These are phyloP conservation scores for Thelephora terrestris DNA, from an alignment of 1,284 basidiomycete species.

Conservation along the genomic window DNA sequence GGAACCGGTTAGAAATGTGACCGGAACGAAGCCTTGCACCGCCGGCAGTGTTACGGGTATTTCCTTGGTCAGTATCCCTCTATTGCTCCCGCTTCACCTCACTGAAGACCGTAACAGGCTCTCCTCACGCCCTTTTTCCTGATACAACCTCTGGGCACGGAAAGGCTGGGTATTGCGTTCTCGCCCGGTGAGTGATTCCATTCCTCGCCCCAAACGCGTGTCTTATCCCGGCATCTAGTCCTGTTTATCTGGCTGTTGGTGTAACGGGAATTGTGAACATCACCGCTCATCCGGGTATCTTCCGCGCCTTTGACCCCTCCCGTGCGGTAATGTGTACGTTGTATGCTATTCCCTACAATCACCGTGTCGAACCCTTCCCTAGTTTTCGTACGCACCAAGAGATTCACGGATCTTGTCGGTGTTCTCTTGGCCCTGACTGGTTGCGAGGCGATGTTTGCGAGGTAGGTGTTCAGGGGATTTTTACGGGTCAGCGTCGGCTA, in stretches of 20 bases:
- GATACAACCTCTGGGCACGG: conserved; percentile 48
- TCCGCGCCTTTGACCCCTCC: conserved; percentile 58
- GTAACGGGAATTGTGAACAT: conserved; percentile 52
- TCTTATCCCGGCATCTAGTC: conserved; percentile 24
- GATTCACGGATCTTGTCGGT: conserved; percentile 52
- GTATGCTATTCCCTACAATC: not conserved
- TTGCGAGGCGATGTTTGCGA: conserved; percentile 60
- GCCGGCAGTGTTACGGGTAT: too few species aligned
- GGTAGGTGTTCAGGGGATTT: conserved; percentile 25
- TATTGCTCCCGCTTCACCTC: too few species aligned
- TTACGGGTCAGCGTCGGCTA: too few species aligned
- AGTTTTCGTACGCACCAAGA: conserved; percentile 55
- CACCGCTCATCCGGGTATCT: conserved; percentile 44
- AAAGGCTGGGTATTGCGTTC: conserved; percentile 37
- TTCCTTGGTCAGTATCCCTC: too few species aligned
- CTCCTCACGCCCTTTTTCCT: conserved; percentile 51
- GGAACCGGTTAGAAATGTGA: too few species aligned
- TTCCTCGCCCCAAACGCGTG: not conserved
- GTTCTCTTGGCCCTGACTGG: conserved; percentile 56
- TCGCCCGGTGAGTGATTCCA: conserved; percentile 34
- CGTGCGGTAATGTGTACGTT: conserved; percentile 47
- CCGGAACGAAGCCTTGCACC: too few species aligned
- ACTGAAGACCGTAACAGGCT: too few species aligned
- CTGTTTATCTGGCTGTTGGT: conserved; percentile 49
- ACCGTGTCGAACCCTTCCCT: not conserved